Evolutionary conservation across 345 rosid species (phyloP).

Genomic region (Dipteronia sinensis): DNA sequence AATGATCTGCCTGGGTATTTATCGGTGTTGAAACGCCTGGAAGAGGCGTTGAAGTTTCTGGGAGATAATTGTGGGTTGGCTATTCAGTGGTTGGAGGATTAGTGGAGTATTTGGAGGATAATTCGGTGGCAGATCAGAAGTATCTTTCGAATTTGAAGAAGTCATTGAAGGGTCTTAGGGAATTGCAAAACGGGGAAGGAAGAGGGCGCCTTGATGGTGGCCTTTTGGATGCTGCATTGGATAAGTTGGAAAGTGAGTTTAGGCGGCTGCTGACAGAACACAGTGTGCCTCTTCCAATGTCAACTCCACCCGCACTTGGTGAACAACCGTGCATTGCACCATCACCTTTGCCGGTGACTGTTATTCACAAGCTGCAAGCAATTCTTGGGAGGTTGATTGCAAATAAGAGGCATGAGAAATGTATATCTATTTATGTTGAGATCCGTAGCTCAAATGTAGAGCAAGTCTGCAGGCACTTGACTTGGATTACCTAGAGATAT

Average conservation of each 20-base stretch:
- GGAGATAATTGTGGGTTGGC: constrained; percentile 97
- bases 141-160: constrained; percentile 73
- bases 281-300: constrained; percentile 89
- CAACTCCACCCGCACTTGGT: constrained; percentile 56
- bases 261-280: constrained; percentile 75
- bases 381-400: constrained; percentile 86
- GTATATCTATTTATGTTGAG: constrained; percentile 83
- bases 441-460: constrained; percentile 88
- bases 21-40: constrained; percentile 82
- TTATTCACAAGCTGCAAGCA: constrained; percentile 88
- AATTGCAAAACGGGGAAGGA: constrained; percentile 48
- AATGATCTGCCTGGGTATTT: constrained; percentile 81
- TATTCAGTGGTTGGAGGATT: constrained; percentile 97
- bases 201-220: constrained; percentile 74
- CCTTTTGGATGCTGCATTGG: constrained; percentile 78
- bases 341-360: constrained; percentile 81
- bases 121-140: constrained; percentile 71
- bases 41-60: constrained; percentile 88
- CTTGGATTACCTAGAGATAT: constrained; percentile 91
- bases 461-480: constrained; percentile 92
- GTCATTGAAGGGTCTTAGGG: constrained; percentile 63
- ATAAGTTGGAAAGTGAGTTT: constrained; percentile 77
- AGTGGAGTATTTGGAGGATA: constrained; percentile 92
- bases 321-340: constrained; percentile 85
- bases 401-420: constrained; percentile 78